A percentile compares a stretch with the other conserved stretches of the same genome.
These are phyloP conservation scores for Heliamphora exappendiculata DNA, from an alignment of 148 eudicot genomes.

Conservation along the genomic window DNA sequence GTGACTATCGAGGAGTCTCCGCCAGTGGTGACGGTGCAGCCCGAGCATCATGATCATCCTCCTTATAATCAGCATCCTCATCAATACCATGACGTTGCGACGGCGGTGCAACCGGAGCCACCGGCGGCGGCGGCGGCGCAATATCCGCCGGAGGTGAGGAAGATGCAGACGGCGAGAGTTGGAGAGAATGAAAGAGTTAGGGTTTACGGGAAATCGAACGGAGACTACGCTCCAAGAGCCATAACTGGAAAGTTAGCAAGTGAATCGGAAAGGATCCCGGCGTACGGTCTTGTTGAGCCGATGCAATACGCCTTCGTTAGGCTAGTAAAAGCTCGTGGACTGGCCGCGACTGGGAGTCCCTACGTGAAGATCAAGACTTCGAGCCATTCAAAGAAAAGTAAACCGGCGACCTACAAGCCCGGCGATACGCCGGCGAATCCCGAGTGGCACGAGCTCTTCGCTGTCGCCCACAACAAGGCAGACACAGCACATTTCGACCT, in stretches of 20 bases:
- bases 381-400: slow-evolving; percentile 36
- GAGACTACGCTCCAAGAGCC: slow-evolving; percentile 58
- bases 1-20: slow-evolving; percentile 32
- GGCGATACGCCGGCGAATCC: slow-evolving; percentile 40
- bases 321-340: slow-evolving; percentile 72
- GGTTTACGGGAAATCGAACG: slow-evolving; percentile 22
- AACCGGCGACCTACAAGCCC: slow-evolving; percentile 38
- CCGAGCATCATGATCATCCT: slow-evolving; percentile 24
- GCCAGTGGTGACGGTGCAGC: slow-evolving; percentile 23
- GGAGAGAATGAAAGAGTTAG: slow-evolving; percentile 29
- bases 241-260: slow-evolving; percentile 32
- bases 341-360: slow-evolving; percentile 43
- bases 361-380: slow-evolving; percentile 55
- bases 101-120: slow-evolving; percentile 15
- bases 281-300: slow-evolving; percentile 78
- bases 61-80: slow-evolving; percentile 12
- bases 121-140: slow-evolving; percentile 4
- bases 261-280: slow-evolving; percentile 45
- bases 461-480: slow-evolving; percentile 38
- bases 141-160: slow-evolving; percentile 49
- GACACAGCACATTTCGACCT: slow-evolving; percentile 42
- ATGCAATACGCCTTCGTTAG: slow-evolving; percentile 68
- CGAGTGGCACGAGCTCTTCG: slow-evolving; percentile 80
- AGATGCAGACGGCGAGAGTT: slow-evolving; percentile 34
- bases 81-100: slow-evolving; percentile 32